Percentiles rank a stretch among this genome's conserved stretches.
Conservation (phyloP, 1,284 basidiomycete species). For the Rhodotorula sp. region DNA sequence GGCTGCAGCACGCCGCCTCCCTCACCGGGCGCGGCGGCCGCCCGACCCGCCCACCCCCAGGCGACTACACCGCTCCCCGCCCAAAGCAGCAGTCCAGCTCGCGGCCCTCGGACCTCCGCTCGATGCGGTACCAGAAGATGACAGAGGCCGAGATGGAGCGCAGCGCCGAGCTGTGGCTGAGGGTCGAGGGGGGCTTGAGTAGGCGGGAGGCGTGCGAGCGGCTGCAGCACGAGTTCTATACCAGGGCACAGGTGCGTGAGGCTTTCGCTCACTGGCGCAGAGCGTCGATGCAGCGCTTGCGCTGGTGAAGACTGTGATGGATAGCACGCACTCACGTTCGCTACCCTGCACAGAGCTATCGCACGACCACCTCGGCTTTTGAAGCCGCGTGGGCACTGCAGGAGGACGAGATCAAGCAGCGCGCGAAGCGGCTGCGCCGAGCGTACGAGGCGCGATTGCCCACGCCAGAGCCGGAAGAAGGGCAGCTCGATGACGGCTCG, state of each 20-base stretch:
- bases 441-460: neutral
- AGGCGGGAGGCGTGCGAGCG: neutral
- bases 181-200: neutral
- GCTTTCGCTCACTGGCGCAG: neutral
- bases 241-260: neutral
- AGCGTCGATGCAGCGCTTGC: neutral
- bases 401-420: neutral
- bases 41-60: neutral
- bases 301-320: neutral
- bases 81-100: neutral
- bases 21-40: neutral
- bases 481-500: too few relatives aligned
- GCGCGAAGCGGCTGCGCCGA: neutral
- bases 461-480: too few relatives aligned
- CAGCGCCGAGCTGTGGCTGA: neutral
- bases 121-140: neutral
- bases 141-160: neutral
- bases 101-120: neutral
- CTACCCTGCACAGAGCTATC: neutral
- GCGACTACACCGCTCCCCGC: neutral
- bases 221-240: neutral
- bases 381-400: neutral
- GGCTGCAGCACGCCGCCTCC: neutral
- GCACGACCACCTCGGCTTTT: neutral
- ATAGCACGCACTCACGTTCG: rapidly evolving